Conservation (phyloP, 257 asterid genomes). For the Craterostigma plantagineum region DNA sequence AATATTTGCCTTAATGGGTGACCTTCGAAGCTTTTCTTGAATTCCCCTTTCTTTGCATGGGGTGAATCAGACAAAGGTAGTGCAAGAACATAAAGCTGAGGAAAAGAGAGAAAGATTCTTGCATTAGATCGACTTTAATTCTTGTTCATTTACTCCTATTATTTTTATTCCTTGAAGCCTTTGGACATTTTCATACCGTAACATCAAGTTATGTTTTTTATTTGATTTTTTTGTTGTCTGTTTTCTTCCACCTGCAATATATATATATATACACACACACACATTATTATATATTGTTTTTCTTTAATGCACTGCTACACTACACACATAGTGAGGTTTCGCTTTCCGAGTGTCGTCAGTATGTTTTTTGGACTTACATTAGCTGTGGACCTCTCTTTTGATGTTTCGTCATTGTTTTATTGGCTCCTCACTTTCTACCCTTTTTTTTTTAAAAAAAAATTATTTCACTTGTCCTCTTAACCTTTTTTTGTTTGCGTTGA, state of each 20-base stretch:
- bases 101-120: constrained; percentile 26
- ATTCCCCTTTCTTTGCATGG: constrained; percentile 13
- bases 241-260: too few species aligned
- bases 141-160: too few species aligned
- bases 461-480: too few species aligned
- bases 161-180: background rate
- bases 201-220: constrained; percentile 9
- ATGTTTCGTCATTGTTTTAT: constrained; percentile 4
- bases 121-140: constrained; percentile 22
- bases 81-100: constrained; percentile 10
- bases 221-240: too few species aligned
- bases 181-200: constrained; percentile 12
- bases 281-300: too few species aligned
- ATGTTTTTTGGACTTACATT: constrained; percentile 12
- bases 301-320: background rate
- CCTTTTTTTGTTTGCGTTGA: too few species aligned
- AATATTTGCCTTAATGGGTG: constrained; percentile 4
- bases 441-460: too few species aligned
- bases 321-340: background rate
- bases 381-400: constrained; percentile 18
- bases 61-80: constrained; percentile 5
- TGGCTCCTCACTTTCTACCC: constrained; percentile 12
- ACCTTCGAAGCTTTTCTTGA: constrained; percentile 17
- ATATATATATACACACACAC: too few species aligned
- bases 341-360: constrained; percentile 12